Evolutionary conservation across 2,329 filamentous ascomycete genomes (phyloP), one percentile per base, ranked within the genome.

Genomic region (Ilyonectria robusta): DNA sequence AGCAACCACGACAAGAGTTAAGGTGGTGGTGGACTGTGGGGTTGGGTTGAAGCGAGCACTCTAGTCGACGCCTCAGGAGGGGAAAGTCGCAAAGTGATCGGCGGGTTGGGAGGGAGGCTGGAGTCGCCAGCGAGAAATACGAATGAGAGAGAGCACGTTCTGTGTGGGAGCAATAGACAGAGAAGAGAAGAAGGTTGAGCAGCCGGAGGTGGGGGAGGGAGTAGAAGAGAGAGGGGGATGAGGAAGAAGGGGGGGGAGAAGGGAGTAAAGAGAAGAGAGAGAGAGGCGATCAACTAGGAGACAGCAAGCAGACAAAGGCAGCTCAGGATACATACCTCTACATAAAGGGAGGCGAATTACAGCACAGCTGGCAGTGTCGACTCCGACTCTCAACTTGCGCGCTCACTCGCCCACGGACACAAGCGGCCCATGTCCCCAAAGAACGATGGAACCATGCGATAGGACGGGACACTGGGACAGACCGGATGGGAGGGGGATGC

Each of bases 241-340:
- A 62, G 65, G 71, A 54, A 69, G 70, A 62, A 59, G 62, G 70
- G 69, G 69, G 58, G 58, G 67, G 62, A 54, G 65, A 65, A 64
- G 69, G 62, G 59, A 56, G 66, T 47, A 66, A 53, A 62, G 59
- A 53, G 40, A 47, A 50, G 46, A 59, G 57, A 69, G 59, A 26
- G 47, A 63, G 57, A 69, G 59, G 57, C 59, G 53, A 66, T 63
- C 62, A 48, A 65, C 37, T 58, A 53, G 40, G 35, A 63, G 44
- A 26, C 59, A 57, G 58, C 62, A 60, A 46, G 54, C 23, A 65
- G 47, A 61, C 17, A 50, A 29, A 63, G 47, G 53, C 44, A 37
- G 61, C 61, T 51, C 53, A 53, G 23, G 56, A 53, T 65, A 59
- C 57, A 61, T 19, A 21, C 21, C 21, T 21, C 21, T 21, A 53